phyloP scores from a whole-genome alignment of 169 alveolate species.

The Plasmodium gallinaceum region DNA sequence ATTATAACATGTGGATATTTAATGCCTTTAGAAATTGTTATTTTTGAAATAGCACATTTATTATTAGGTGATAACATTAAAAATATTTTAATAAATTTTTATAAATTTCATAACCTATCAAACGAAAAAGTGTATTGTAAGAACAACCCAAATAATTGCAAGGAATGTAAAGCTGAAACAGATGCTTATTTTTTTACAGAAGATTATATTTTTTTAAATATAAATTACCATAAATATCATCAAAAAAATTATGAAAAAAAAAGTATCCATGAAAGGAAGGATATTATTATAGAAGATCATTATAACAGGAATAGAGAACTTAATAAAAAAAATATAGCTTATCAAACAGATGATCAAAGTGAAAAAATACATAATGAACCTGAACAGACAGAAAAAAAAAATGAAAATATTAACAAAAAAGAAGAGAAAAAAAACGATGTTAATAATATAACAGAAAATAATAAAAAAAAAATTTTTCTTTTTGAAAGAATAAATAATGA shows the following conservation, averaged over 20 bases:
- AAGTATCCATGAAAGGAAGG: background rate
- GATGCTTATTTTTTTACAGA: background rate
- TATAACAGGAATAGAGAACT: background rate
- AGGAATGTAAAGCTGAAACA: background rate
- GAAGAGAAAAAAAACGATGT: background rate
- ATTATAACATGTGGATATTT: slow-evolving; percentile 69
- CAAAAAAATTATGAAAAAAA: slow-evolving; percentile 11
- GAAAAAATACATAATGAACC: no score
- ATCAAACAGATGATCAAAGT: background rate
- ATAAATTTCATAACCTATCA: no score
- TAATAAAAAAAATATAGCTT: no score
- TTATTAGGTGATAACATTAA: background rate
- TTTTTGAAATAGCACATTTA: slow-evolving; percentile 26
- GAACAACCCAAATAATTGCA: background rate
- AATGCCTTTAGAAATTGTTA: slow-evolving; percentile 40
- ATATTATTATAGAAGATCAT: slow-evolving; percentile 14
- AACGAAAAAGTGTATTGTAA: background rate
- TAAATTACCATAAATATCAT: slow-evolving; percentile 34
- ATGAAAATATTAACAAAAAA: background rate
- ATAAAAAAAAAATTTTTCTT: background rate
- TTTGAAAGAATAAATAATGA: background rate
- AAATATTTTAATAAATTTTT: background rate
- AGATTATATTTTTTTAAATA: slow-evolving; percentile 33
- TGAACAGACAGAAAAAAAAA: no score
- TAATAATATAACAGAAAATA: background rate